A percentile compares a stretch with the other conserved stretches of the same genome.
phyloP scores from a whole-genome alignment of 129 eudicot species.

The Helianthus tuberosus region DNA sequence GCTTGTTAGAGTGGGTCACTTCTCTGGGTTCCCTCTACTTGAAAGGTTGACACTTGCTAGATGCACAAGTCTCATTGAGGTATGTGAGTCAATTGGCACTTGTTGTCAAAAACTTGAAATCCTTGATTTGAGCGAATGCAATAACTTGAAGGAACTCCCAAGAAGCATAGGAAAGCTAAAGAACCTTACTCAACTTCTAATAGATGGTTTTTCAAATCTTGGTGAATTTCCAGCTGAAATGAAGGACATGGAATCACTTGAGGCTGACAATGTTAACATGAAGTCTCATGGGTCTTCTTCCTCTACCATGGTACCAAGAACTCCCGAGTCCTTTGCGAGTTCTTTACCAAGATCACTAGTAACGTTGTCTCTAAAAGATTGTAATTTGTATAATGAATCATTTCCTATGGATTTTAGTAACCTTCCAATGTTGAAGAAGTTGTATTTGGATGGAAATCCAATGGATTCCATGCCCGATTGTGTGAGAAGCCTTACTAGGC shows the following conservation, averaged over 20 bases:
- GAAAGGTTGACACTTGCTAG: slow-evolving; percentile 17
- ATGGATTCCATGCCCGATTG: too few species aligned
- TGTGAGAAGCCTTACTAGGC: slow-evolving; percentile 19
- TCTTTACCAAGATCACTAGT: slow-evolving; percentile 13
- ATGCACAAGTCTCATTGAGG: slow-evolving; percentile 18
- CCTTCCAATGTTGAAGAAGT: slow-evolving; percentile 8
- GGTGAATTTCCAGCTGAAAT: not conserved
- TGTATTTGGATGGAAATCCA: not conserved
- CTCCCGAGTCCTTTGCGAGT: not conserved
- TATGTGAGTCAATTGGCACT: slow-evolving; percentile 16
- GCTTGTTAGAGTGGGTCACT: slow-evolving; percentile 26
- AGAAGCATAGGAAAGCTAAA: slow-evolving; percentile 17
- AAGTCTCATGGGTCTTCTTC: not conserved
- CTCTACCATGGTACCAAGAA: not conserved
- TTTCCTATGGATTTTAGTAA: slow-evolving; percentile 20
- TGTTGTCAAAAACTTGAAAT: slow-evolving; percentile 7
- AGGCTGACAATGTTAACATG: not conserved
- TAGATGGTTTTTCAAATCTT: slow-evolving; percentile 12
- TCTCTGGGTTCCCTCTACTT: slow-evolving; percentile 26
- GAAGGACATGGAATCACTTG: too few species aligned
- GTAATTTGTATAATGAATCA: slow-evolving; percentile 16
- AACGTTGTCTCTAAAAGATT: slow-evolving; percentile 6
- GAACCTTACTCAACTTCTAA: not conserved
- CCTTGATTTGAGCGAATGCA: slow-evolving; percentile 21
- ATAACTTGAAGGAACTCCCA: slow-evolving; percentile 15